Base-by-base conservation (phyloP, 2,329 filamentous ascomycete genomes). In the Xylariaceae sp. region DNA sequence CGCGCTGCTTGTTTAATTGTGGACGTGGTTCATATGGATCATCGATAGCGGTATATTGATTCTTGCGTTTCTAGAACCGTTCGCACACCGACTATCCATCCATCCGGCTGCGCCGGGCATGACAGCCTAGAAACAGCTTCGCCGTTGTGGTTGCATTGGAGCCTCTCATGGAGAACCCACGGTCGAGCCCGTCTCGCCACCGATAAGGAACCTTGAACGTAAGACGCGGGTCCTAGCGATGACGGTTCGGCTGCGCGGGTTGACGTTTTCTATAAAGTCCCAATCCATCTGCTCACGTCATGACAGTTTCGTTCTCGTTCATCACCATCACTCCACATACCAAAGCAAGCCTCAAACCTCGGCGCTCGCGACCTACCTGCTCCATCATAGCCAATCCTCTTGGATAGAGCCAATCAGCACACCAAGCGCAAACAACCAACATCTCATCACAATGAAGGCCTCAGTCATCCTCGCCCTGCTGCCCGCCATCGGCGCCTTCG, bases 381-480 rank as follows among this genome's bases (percentile, higher is more conserved):
- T 42, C 22, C 3, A 19, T 22, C 9, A 16, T 15, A 47, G 30
- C 15, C 32, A 41, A 29, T n/a, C 18, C 29, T 26, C 22, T 22
- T 13, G 10, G 26, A 30, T 22, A 22, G 42, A 6, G 37, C 15
- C 37, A 18, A 15, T 22, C 32, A 32, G 12, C 16, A 53, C 15
- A 42, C 36, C 15, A 26, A 34, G 30, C 29, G 16, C 29, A 40
- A 16, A 44, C 30, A 32, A 47, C 21, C n/a, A 37, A 36, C 32
- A 13, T 9, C 51, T 10, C 29, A 13, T 9, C 51, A 53, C 16
- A 15, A 61, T 61, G 59, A 54, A 47, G 39, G 36, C 50, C 22
- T 52, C 55, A 39, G 10, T 50, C 42, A 48, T 59, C 32, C 16
- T 61, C 19, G 22, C 52, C 26, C n/a, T 59, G 36, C 54, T 61